A percentile compares a stretch with the other conserved stretches of the same genome.
These are phyloP conservation scores for Cladosporium sp. DNA, from an alignment of 2,329 filamentous ascomycete species.

Conservation along the genomic window DNA sequence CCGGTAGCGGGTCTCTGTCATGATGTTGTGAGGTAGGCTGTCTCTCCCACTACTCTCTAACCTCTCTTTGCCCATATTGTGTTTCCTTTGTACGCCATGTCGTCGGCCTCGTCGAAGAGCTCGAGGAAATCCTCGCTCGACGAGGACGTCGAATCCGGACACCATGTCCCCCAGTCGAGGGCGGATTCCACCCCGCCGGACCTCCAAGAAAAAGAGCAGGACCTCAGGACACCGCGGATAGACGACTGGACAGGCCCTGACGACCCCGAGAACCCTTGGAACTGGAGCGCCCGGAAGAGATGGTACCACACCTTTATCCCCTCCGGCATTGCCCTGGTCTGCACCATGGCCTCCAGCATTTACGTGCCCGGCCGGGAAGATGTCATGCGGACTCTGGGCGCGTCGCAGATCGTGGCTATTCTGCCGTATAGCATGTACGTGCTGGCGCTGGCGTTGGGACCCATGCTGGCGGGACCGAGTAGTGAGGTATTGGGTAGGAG, in stretches of 20 bases:
- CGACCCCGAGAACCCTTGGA: constrained; percentile 45
- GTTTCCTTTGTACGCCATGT: neutral
- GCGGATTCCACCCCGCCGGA: too few relatives aligned
- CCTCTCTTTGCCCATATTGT: neutral
- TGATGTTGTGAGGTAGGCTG: neutral
- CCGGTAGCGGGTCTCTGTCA: too few relatives aligned
- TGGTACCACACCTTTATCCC: constrained; percentile 34
- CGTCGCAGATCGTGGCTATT: constrained; percentile 51
- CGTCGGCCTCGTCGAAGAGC: neutral
- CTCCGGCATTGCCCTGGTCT: constrained; percentile 29
- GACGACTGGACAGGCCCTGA: constrained; percentile 21
- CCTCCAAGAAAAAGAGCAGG: neutral
- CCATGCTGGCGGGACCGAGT: constrained; percentile 53
- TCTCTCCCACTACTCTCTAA: neutral
- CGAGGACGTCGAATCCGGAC: neutral
- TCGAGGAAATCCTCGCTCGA: neutral
- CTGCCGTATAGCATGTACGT: constrained; percentile 55
- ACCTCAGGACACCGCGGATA: neutral
- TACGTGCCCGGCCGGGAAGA: constrained; percentile 24
- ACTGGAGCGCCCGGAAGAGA: constrained; percentile 44
- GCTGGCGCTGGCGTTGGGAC: constrained; percentile 54
- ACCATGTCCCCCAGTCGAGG: too few relatives aligned
- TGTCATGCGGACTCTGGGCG: constrained; percentile 47
- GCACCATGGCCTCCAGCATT: constrained; percentile 27
- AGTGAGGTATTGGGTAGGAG: constrained; percentile 54